Evolutionary conservation across 768 basidiomycete genomes (phyloP), one percentile per base, ranked within the genome.

Genomic region (Trametes punicea): DNA sequence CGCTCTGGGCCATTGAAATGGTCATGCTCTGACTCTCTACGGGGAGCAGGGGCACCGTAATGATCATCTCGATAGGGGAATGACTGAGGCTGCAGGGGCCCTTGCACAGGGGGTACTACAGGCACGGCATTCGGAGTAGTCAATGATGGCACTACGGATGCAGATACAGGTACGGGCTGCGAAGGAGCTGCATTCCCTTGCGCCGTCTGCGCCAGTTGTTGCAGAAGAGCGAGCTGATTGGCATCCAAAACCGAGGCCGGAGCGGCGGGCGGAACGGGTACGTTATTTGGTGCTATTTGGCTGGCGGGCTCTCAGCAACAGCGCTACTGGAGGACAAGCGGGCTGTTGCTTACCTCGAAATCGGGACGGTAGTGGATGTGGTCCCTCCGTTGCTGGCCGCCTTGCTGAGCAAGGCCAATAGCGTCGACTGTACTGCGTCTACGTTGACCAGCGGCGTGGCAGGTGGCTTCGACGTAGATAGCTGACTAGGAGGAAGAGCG

Each of bases 121-220:
- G 62, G 59, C 59, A 63, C 61, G 55, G 65, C 62, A 66, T 64
- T 68, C 48, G 58, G 45, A 59, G 64, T 59, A 63, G 66, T 57
- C 46, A 65, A 61, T 38, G 64, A 61, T 47, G 65, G 64, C 63
- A 67, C 67, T 69, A 67, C 58, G 46, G 67, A 68, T 53, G 65
- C 57, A 53, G 64, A 57, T 66, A 69, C 60, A 62, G 65, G 60
- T 61, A 65, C 44, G 47, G 63, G 64, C 59, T 64, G 66, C 45
- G 57, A 60, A 63, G 63, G 56, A 26, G 55, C 57, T 25, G 47
- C 60, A 61, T 55, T 62, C 56, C 62, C 65, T 44, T 77, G 58
- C 38, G 85, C 81, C 64, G 81, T 80, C 64, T 84, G 82, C 50
- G 88, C 78, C 68, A 92, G 78, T 67, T 90, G 89, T 67, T 90